phyloP scores from a whole-genome alignment of 2,329 filamentous ascomycete genomes.

The Sarocladium kiliense region DNA sequence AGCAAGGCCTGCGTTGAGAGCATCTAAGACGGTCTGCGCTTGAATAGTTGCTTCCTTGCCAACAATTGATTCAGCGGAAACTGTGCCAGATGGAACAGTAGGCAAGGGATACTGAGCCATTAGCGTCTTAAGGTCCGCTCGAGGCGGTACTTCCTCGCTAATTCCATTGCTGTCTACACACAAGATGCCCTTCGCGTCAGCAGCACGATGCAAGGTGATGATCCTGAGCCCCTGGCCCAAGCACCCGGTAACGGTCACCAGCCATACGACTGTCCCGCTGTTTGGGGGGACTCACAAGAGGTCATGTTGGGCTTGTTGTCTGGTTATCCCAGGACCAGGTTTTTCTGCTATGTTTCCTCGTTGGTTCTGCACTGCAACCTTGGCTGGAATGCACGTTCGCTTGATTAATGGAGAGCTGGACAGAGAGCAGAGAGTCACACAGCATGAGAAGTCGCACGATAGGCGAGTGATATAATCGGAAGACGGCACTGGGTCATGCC shows the following conservation, averaged over 20 bases:
- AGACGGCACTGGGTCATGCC: too few species aligned
- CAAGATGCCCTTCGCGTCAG: background rate
- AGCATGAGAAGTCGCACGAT: background rate
- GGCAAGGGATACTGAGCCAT: constrained; percentile 22
- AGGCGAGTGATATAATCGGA: background rate
- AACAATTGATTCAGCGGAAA: constrained; percentile 9
- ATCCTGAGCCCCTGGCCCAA: too few species aligned
- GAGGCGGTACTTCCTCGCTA: background rate
- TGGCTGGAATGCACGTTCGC: background rate
- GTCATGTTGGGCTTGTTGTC: background rate
- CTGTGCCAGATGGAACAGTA: constrained; percentile 10
- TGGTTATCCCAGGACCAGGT: too few species aligned
- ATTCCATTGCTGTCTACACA: background rate
- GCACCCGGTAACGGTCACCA: too few species aligned
- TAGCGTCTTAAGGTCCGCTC: constrained; percentile 12
- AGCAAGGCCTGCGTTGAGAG: background rate
- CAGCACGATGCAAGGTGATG: background rate
- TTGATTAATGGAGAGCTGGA: too few species aligned
- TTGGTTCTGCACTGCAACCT: background rate
- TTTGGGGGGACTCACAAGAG: background rate
- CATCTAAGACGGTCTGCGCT: background rate
- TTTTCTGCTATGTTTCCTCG: background rate
- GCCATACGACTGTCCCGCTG: too few species aligned
- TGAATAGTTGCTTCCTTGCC: constrained; percentile 11
- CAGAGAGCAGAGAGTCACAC: background rate